These are phyloP conservation scores for Lentinus brumalis DNA, from an alignment of 768 basidiomycete genomes.

Conservation along the genomic window DNA sequence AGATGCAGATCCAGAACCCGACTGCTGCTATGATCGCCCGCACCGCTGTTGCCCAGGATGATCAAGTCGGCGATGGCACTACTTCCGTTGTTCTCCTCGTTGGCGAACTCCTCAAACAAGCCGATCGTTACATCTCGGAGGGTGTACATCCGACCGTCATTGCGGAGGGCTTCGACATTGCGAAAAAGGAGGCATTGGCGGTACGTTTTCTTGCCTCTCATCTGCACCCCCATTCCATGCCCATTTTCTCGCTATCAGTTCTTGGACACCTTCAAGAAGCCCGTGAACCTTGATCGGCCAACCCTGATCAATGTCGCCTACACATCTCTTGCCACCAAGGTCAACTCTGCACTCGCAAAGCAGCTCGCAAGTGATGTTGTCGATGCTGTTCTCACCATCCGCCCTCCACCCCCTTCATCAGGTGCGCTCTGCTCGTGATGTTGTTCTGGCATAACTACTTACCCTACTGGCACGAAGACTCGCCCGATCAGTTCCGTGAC, in stretches of 20 bases:
- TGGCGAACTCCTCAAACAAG: slow-evolving; percentile 94
- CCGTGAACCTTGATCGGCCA: slow-evolving; percentile 78
- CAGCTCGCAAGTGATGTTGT: slow-evolving; percentile 91
- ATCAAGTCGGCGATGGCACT: slow-evolving; percentile 98
- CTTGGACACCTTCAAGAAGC: slow-evolving; percentile 86
- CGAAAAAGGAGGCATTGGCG: slow-evolving; percentile 90
- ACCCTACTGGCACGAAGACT: slow-evolving; percentile 40
- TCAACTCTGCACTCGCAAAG: slow-evolving; percentile 79
- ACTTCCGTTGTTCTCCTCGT: slow-evolving; percentile 96
- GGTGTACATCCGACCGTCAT: slow-evolving; percentile 98
- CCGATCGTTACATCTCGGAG: slow-evolving; percentile 96
- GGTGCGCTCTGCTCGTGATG: slow-evolving; percentile 40
- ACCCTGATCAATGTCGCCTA: slow-evolving; percentile 91
- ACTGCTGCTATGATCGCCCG: slow-evolving; percentile 99
- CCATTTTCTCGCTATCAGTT: slow-evolving; percentile 57
- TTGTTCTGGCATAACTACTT: slow-evolving; percentile 4
- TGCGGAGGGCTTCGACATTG: slow-evolving; percentile 93
- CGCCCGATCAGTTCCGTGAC: slow-evolving; percentile 71
- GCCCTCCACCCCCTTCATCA: slow-evolving; percentile 62
- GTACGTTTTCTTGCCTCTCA: slow-evolving; percentile 52
- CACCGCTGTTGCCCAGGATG: slow-evolving; percentile 98
- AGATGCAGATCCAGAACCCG: slow-evolving; percentile 99
- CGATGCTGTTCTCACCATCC: slow-evolving; percentile 91
- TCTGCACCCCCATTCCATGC: neutral
- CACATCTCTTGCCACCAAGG: slow-evolving; percentile 95